A percentile compares a stretch with the other conserved stretches of the same genome.
Conservation (phyloP, 1,139 yeast genomes). For the Torulaspora pretoriensis region DNA sequence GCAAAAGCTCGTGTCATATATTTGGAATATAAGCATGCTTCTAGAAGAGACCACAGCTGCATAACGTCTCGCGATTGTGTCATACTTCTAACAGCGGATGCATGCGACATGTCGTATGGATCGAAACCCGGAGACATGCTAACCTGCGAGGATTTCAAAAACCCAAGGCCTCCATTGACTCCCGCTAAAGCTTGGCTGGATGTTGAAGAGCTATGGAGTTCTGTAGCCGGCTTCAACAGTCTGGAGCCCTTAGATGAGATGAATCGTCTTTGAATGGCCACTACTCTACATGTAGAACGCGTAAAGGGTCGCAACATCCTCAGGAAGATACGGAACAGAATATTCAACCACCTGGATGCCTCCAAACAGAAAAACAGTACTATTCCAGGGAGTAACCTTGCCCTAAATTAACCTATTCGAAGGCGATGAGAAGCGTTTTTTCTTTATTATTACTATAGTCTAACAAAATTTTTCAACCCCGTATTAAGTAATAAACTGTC, state of each 20-base stretch:
- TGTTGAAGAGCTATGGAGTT: constrained; percentile 6
- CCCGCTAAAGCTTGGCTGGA: constrained; percentile 6
- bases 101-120: constrained; percentile 29
- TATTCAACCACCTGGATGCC: background rate
- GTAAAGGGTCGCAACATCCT: constrained; percentile 14
- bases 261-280: constrained; percentile 13
- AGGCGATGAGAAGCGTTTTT: constrained; percentile 3
- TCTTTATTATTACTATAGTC: background rate
- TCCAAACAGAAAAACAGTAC: background rate
- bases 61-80: constrained; percentile 55
- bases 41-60: constrained; percentile 72
- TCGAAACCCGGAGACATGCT: constrained; percentile 25
- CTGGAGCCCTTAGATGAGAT: constrained; percentile 19
- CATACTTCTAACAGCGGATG: constrained; percentile 32
- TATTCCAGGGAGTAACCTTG: background rate
- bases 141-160: constrained; percentile 21
- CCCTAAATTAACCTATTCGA: background rate
- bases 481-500: constrained; percentile 2
- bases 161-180: constrained; percentile 14
- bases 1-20: constrained; percentile 70
- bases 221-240: constrained; percentile 15
- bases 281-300: constrained; percentile 11
- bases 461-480: constrained; percentile 5
- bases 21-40: constrained; percentile 68
- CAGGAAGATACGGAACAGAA: background rate